Evolutionary conservation across 306 rosid species (phyloP).

Genomic region (Abrus precatorius): DNA sequence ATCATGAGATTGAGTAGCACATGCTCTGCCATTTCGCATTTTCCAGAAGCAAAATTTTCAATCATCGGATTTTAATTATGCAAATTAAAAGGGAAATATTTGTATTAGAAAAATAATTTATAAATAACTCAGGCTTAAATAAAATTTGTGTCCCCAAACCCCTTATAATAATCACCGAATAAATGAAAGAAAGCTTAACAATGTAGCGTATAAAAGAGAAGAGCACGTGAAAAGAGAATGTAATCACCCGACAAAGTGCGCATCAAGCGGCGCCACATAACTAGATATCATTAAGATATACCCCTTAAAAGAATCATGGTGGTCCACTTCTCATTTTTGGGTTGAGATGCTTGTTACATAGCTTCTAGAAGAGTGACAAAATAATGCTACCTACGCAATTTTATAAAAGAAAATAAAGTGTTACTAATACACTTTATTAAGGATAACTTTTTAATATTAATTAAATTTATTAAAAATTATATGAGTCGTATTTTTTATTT

Average conservation of each 20-base stretch:
- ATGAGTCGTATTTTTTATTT: too few relatives aligned
- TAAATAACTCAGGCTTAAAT: too few relatives aligned
- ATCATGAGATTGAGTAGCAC: background rate
- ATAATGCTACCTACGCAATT: background rate
- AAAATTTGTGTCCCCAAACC: too few relatives aligned
- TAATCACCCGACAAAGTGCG: background rate
- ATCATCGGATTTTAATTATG: too few relatives aligned
- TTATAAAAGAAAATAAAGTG: background rate
- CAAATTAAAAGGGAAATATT: too few relatives aligned
- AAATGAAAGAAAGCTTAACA: slow-evolving; percentile 5
- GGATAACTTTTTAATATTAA: too few relatives aligned
- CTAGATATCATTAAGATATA: background rate
- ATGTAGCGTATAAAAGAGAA: background rate
- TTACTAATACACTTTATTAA: too few relatives aligned
- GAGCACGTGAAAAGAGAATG: background rate
- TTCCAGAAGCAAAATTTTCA: background rate
- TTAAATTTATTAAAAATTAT: too few relatives aligned
- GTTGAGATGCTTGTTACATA: background rate
- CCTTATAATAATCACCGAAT: background rate
- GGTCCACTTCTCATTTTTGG: background rate
- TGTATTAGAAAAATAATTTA: too few relatives aligned
- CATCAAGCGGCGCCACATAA: background rate
- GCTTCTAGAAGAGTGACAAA: slow-evolving; percentile 19
- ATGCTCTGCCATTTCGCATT: background rate
- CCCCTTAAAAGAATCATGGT: background rate